These are phyloP conservation scores for Xanthoconium purpureum DNA, from an alignment of 768 basidiomycete genomes.

Conservation along the genomic window DNA sequence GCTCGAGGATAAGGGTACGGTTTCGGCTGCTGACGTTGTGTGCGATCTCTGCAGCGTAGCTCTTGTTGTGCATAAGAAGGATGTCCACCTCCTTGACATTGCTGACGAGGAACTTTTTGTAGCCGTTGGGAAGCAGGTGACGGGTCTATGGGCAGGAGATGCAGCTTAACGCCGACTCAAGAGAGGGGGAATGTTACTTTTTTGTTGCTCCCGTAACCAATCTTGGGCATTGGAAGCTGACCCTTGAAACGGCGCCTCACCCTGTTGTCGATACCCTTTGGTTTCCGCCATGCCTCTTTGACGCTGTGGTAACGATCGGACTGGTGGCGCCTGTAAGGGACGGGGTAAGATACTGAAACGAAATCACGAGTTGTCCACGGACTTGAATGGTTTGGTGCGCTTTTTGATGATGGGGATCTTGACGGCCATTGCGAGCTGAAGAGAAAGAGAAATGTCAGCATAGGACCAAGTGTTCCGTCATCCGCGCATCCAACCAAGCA, in stretches of 20 bases:
- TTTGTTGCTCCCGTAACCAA: conserved; percentile 76
- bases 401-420: conserved; percentile 87
- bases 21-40: conserved; percentile 96
- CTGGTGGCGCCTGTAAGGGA: conserved; percentile 82
- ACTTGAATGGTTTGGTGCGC: conserved; percentile 97
- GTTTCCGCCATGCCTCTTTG: conserved; percentile 99
- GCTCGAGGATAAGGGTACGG: conserved; percentile 85
- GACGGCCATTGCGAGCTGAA: conserved; percentile 43
- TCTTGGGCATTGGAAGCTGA: conserved; percentile 92
- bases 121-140: conserved; percentile 92
- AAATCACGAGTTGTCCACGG: conserved; percentile 30
- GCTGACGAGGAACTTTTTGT: conserved; percentile 93
- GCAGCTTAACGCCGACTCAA: neutral
- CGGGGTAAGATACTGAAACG: conserved; percentile 11
- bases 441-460: conserved; percentile 12
- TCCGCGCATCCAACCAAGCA: conserved; percentile 21
- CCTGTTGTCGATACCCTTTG: conserved; percentile 99
- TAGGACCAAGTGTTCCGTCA: conserved; percentile 12
- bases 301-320: conserved; percentile 96
- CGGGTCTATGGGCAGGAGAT: conserved; percentile 57
- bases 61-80: conserved; percentile 97
- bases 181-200: conserved; percentile 53
- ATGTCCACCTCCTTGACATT: conserved; percentile 93
- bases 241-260: conserved; percentile 95
- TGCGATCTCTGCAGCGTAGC: conserved; percentile 93